Conservation (phyloP, 139 green algal species). For the Dunaliella primolecta region DNA sequence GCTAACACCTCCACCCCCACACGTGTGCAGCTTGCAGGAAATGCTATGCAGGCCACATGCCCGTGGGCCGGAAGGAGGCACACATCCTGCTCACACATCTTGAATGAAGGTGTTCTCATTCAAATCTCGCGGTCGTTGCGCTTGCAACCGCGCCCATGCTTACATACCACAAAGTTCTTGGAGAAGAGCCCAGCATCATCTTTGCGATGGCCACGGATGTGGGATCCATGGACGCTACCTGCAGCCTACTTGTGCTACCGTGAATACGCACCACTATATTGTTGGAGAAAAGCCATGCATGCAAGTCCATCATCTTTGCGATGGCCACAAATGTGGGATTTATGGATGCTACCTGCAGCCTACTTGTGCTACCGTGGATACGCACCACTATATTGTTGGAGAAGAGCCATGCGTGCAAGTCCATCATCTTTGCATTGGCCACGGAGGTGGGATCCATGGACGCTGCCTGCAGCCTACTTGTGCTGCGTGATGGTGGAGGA, state of each 20-base stretch:
- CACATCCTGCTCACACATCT: too few relatives aligned
- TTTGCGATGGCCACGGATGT: not conserved
- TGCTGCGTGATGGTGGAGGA: not conserved
- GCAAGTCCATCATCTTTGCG: not conserved
- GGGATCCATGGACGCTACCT: not conserved
- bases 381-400: not conserved
- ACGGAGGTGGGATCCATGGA: constrained; percentile 5
- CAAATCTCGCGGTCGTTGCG: too few relatives aligned
- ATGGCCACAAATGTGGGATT: not conserved
- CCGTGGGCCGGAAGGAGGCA: too few relatives aligned
- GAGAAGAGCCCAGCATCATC: not conserved
- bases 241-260: not conserved
- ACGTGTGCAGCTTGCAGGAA: too few relatives aligned
- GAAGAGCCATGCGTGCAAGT: not conserved
- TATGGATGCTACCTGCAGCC: not conserved
- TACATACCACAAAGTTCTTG: too few relatives aligned
- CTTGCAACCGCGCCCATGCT: too few relatives aligned
- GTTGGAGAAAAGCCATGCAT: not conserved
- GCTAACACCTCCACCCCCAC: too few relatives aligned
- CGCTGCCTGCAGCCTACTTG: not conserved
- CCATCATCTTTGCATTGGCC: not conserved
- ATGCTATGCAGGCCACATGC: too few relatives aligned
- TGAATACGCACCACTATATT: too few relatives aligned
- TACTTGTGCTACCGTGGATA: not conserved
- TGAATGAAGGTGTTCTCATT: too few relatives aligned